phyloP scores from a whole-genome alignment of 2,329 filamentous ascomycete genomes.

The Samsoniella hepiali region DNA sequence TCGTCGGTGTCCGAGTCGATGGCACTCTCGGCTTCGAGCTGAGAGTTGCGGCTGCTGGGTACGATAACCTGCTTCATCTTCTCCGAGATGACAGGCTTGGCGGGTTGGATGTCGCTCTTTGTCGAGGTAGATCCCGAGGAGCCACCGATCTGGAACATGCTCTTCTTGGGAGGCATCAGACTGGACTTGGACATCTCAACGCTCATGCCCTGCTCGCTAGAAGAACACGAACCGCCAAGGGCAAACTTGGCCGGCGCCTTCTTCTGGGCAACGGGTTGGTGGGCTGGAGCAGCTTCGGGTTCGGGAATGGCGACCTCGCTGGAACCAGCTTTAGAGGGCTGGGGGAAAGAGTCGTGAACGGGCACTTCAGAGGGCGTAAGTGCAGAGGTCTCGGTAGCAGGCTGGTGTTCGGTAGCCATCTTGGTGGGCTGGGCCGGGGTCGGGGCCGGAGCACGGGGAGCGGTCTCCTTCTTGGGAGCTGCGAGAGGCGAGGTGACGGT shows the following conservation, averaged over 20 bases:
- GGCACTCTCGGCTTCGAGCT: slow-evolving; percentile 52
- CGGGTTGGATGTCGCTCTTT: slow-evolving; percentile 48
- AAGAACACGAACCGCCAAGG: slow-evolving; percentile 79
- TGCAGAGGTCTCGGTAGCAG: slow-evolving; percentile 28
- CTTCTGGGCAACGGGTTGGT: slow-evolving; percentile 67
- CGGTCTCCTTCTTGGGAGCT: slow-evolving; percentile 46
- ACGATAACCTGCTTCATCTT: slow-evolving; percentile 80
- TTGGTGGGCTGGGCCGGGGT: slow-evolving; percentile 40
- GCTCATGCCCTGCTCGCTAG: slow-evolving; percentile 52
- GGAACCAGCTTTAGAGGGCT: slow-evolving; percentile 48
- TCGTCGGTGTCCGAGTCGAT: slow-evolving; percentile 61
- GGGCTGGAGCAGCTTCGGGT: slow-evolving; percentile 51
- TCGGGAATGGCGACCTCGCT: slow-evolving; percentile 59
- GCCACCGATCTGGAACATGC: slow-evolving; percentile 52
- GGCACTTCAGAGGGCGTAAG: slow-evolving; percentile 63
- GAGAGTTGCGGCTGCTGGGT: slow-evolving; percentile 60
- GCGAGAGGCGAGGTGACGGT: slow-evolving; percentile 30
- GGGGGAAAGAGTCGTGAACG: slow-evolving; percentile 40
- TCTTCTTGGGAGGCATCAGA: slow-evolving; percentile 31
- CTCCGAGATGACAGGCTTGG: slow-evolving; percentile 38
- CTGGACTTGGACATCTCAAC: slow-evolving; percentile 41
- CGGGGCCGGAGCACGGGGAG: slow-evolving; percentile 25
- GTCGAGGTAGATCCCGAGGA: slow-evolving; percentile 76
- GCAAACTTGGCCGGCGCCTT: slow-evolving; percentile 61
- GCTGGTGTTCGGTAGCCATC: slow-evolving; percentile 38